Conservation (phyloP, 225 moss, liverwort and hornwort genomes). For the Takakia lepidozioides region DNA sequence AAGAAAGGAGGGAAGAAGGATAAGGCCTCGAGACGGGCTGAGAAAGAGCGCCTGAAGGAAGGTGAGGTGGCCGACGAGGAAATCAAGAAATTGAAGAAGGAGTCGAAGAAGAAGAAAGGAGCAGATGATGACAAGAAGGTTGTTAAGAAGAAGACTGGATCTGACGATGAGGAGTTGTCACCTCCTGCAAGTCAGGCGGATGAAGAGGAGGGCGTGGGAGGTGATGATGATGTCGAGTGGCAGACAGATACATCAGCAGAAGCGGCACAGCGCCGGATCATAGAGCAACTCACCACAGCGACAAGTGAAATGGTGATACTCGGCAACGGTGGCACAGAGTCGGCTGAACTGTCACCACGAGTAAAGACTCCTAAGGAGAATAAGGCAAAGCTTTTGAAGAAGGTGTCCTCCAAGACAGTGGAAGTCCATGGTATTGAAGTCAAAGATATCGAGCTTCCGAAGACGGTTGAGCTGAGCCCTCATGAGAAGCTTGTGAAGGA, state of each 20-base stretch:
- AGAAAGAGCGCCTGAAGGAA: conserved; percentile 93
- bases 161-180: conserved; percentile 69
- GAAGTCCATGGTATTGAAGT: conserved; percentile 35
- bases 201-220: conserved; percentile 56
- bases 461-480: conserved; percentile 38
- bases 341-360: conserved; percentile 43
- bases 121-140: conserved; percentile 43
- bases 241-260: conserved; percentile 92
- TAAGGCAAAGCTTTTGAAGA: conserved; percentile 62
- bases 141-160: conserved; percentile 62
- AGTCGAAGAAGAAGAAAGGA: conserved; percentile 53
- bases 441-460: conserved; percentile 37
- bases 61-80: conserved; percentile 82
- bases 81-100: conserved; percentile 76
- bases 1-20: conserved; percentile 95
- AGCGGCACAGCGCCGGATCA: conserved; percentile 81
- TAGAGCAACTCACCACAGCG: conserved; percentile 84
- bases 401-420: conserved; percentile 62
- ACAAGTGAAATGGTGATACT: conserved; percentile 99
- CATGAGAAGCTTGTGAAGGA: conserved; percentile 57
- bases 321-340: conserved; percentile 36
- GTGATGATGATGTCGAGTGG: conserved; percentile 81
- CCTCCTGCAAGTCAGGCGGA: conserved; percentile 67
- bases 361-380: conserved; percentile 30
- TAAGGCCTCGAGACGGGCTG: conserved; percentile 77